phyloP scores from a whole-genome alignment of 495 filamentous ascomycete species.

The Haplographium delicatum region DNA sequence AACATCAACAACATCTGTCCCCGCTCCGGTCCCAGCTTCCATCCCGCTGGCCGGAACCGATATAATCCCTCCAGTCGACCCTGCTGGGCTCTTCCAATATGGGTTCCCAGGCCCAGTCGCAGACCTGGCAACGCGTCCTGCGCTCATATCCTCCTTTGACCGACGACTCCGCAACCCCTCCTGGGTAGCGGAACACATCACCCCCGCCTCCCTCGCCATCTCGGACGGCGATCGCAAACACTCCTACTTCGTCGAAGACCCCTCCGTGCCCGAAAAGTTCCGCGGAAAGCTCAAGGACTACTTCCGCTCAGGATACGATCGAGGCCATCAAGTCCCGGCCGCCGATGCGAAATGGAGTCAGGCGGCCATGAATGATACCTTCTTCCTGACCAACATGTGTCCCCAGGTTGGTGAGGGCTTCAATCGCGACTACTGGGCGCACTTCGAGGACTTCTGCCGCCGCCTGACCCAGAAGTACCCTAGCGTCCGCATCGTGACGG shows the following conservation, averaged over 20 bases:
- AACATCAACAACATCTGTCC: slow-evolving; percentile 35
- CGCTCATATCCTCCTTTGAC: slow-evolving; percentile 82
- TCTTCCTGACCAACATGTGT: slow-evolving; percentile 91
- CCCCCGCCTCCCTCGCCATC: slow-evolving; percentile 69
- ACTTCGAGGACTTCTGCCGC: slow-evolving; percentile 95
- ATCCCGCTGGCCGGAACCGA: slow-evolving; percentile 31
- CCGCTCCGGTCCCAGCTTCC: slow-evolving; percentile 19
- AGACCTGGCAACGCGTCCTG: slow-evolving; percentile 69
- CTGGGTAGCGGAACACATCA: slow-evolving; percentile 98
- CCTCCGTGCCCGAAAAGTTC: slow-evolving; percentile 73
- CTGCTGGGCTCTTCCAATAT: slow-evolving; percentile 88
- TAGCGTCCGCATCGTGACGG: slow-evolving; percentile 84
- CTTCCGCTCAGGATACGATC: slow-evolving; percentile 90
- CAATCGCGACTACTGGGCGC: slow-evolving; percentile 98
- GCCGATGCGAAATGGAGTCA: slow-evolving; percentile 97
- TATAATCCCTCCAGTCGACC: slow-evolving; percentile 60
- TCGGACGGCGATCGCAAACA: slow-evolving; percentile 79
- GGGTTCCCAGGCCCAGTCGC: slow-evolving; percentile 89
- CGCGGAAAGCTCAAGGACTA: slow-evolving; percentile 89
- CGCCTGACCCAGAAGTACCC: slow-evolving; percentile 77
- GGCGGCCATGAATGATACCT: slow-evolving; percentile 88
- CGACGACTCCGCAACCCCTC: slow-evolving; percentile 85
- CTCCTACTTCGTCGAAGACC: slow-evolving; percentile 78
- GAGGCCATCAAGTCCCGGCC: slow-evolving; percentile 94
- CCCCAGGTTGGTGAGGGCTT: slow-evolving; percentile 97